Conservation (phyloP, 2,329 filamentous ascomycete genomes). For the Fusarium hainanense region DNA sequence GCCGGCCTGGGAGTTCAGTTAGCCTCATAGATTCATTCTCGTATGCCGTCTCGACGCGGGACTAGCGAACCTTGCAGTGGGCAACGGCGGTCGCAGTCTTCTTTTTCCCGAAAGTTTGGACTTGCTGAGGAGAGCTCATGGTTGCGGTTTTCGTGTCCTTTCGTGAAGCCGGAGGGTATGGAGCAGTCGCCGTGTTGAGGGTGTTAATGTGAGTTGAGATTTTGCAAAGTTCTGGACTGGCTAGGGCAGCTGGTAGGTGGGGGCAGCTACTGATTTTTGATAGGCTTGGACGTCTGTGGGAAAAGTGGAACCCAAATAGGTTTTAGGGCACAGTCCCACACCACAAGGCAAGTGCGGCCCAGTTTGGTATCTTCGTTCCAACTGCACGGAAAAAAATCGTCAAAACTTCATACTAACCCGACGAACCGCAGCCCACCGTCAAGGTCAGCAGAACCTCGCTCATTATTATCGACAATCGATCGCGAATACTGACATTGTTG, state of each 20-base stretch:
- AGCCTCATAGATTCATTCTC: slow-evolving; percentile 39
- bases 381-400: slow-evolving; percentile 1
- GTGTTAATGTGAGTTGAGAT: slow-evolving; percentile 23
- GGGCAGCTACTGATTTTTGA: neutral
- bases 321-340: neutral
- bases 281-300: neutral
- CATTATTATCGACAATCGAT: slow-evolving; percentile 17
- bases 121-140: slow-evolving; percentile 72
- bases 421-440: slow-evolving; percentile 55
- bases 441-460: slow-evolving; percentile 51
- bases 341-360: neutral
- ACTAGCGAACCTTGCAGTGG: slow-evolving; percentile 82
- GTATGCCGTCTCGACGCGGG: slow-evolving; percentile 2
- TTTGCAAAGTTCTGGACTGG: slow-evolving; percentile 3
- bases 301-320: neutral
- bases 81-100: slow-evolving; percentile 90
- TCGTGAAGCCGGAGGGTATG: slow-evolving; percentile 34
- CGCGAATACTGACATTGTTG: slow-evolving; percentile 47
- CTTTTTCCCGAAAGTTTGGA: slow-evolving; percentile 79
- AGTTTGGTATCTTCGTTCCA: neutral
- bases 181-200: slow-evolving; percentile 20
- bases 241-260: slow-evolving; percentile 1
- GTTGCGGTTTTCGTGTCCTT: slow-evolving; percentile 56
- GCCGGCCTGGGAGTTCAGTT: slow-evolving; percentile 53
- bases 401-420: slow-evolving; percentile 36